Evolutionary conservation across 1,139 yeast genomes (phyloP), one percentile per base, ranked within the genome.

Genomic region (Geotrichum histeridarum): DNA sequence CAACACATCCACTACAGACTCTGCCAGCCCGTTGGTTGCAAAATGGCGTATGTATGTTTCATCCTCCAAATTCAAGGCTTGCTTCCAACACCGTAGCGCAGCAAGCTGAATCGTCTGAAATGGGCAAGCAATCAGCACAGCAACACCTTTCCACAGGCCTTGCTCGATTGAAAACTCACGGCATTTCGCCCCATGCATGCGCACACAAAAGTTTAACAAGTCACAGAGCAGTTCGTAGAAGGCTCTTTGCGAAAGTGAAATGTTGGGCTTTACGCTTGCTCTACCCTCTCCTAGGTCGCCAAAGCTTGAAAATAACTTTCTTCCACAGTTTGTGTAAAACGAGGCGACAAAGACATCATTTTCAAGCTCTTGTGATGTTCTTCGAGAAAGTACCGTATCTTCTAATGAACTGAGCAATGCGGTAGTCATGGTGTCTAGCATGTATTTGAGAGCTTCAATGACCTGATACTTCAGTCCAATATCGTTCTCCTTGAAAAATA

Each of bases 391-490:
- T 58, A 79, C 78, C 57, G 75, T 65, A 56, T 73, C 77, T 39
- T 70, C 75, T 42, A 48, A 45, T 14, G 52, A 55, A 43, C 50
- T 55, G 8, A 51, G 48, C 1, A 57, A 55, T 35, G 59, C 62
- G 31, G 60, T 61, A 9, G 60, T 57, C 11, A 59, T 77, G 1
- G 89, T 83, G 63, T 86, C 93, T 14, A 89, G 72, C 42, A 90
- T 70, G 1, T 84, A 81, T 63, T 83, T 83, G 49, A 91, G 71
- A 0, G 96, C 95, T 69, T 90, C 96, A 58, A 81, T 82, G 1
- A 93, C 86, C 67, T 90, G 97, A 4, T 85, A 80, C 65, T 86
- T 84, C 50, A 90, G 71, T 0, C 95, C 95, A 6, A 84, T 78
- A 60, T 84, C 82, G 38, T 76, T 73, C 58, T 87, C 95, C 30